Percentiles rank a stretch among this genome's conserved stretches.
phyloP scores from a whole-genome alignment of 2,329 filamentous ascomycete genomes.

The Fusarium drepaniforme region DNA sequence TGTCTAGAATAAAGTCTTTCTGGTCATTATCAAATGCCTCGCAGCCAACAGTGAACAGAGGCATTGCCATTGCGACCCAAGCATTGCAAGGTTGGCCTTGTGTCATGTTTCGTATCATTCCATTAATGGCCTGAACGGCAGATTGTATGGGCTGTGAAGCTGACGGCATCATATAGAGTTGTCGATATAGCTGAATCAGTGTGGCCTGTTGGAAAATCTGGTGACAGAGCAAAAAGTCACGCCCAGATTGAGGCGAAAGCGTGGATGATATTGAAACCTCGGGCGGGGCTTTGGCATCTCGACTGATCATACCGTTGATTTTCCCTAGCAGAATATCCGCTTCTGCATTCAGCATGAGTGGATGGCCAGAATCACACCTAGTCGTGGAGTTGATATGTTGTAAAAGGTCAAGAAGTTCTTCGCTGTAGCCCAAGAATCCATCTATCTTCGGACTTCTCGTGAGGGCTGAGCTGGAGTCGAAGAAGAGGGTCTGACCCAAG shows the following conservation, averaged over 20 bases:
- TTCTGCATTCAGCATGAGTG: neutral
- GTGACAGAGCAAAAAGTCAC: slow-evolving; percentile 45
- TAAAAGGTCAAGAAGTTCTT: slow-evolving; percentile 42
- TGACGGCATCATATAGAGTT: slow-evolving; percentile 36
- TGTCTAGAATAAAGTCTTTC: slow-evolving; percentile 40
- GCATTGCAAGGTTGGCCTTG: slow-evolving; percentile 47
- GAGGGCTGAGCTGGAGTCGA: accelerated
- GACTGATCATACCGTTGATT: slow-evolving; percentile 40
- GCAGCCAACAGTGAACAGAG: slow-evolving; percentile 45
- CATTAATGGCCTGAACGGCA: slow-evolving; percentile 33
- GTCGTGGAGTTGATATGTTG: slow-evolving; percentile 36
- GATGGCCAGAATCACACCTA: neutral
- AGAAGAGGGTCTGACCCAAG: neutral
- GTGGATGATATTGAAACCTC: slow-evolving; percentile 30
- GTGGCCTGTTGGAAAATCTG: slow-evolving; percentile 45
- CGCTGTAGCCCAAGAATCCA: slow-evolving; percentile 46
- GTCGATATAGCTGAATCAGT: slow-evolving; percentile 41
- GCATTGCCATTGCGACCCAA: slow-evolving; percentile 49
- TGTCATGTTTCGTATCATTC: slow-evolving; percentile 43
- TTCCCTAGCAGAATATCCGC: slow-evolving; percentile 39
- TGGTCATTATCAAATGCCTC: slow-evolving; percentile 40
- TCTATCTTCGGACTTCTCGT: slow-evolving; percentile 33
- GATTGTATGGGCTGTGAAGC: slow-evolving; percentile 28
- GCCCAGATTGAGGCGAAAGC: slow-evolving; percentile 39
- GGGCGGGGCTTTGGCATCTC: slow-evolving; percentile 35